Percentiles rank a stretch among this genome's conserved stretches.
phyloP scores from a whole-genome alignment of 2,329 filamentous ascomycete genomes.

The Blastomyces percursus region DNA sequence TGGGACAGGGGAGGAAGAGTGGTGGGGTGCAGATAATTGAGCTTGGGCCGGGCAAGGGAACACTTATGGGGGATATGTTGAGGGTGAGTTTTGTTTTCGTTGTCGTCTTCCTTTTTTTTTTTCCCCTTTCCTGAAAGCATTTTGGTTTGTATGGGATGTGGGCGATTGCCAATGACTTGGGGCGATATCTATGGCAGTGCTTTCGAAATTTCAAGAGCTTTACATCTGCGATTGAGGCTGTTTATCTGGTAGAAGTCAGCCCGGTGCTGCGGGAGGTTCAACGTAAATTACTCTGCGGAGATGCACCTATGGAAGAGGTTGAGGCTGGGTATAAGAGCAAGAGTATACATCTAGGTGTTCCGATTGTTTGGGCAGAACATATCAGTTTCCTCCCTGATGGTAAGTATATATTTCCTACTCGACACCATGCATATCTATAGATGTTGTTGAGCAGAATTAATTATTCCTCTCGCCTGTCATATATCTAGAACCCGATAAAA shows the following conservation, averaged over 20 bases:
- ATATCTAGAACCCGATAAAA: slow-evolving; percentile 51
- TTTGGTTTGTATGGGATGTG: neutral
- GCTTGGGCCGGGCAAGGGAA: slow-evolving; percentile 85
- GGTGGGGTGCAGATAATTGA: slow-evolving; percentile 81
- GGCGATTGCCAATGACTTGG: neutral
- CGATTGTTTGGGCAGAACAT: slow-evolving; percentile 86
- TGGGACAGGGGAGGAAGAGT: slow-evolving; percentile 67
- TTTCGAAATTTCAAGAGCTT: slow-evolving; percentile 73
- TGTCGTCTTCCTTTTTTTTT: neutral
- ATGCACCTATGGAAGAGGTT: slow-evolving; percentile 55
- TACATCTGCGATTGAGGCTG: slow-evolving; percentile 63
- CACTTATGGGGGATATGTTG: slow-evolving; percentile 92
- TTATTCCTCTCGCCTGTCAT: neutral
- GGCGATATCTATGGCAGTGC: slow-evolving; percentile 45
- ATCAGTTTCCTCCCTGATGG: slow-evolving; percentile 68
- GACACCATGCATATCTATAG: slow-evolving; percentile 13
- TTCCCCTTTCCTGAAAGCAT: neutral
- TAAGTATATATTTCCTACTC: slow-evolving; percentile 28
- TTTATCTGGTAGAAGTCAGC: slow-evolving; percentile 95
- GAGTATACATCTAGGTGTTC: slow-evolving; percentile 61
- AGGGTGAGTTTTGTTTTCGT: slow-evolving; percentile 51
- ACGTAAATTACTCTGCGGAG: slow-evolving; percentile 68
- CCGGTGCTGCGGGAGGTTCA: slow-evolving; percentile 64
- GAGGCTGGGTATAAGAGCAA: slow-evolving; percentile 62
- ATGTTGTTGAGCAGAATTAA: neutral